Evolutionary conservation across 306 rosid species (phyloP), one percentile per base, ranked within the genome.

Genomic region (Inga oerstediana): DNA sequence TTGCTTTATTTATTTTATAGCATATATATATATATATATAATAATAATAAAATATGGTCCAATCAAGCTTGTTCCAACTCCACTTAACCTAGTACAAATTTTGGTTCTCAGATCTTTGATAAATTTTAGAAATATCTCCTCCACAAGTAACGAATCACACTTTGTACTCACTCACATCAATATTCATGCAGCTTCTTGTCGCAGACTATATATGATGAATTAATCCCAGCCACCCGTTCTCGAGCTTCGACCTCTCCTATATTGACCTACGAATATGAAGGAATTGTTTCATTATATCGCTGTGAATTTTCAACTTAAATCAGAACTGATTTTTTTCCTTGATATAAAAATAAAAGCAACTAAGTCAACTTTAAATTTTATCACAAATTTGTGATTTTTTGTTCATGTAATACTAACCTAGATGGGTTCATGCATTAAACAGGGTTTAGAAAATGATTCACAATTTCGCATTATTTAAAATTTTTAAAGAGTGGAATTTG

Each of bases 201-300:
- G 14, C 41, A 8, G 15, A 14, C 77, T 48, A 46, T n/a, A 14
- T 2, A 54, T 20, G 8, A 58, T 46, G 27, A 39, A 22, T 49
- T 15, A 74, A 48, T 48, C 62, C 19, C 44, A 74, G 64, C 64
- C 77, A 74, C 77, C 4, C 77, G 8, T 73, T 74, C 13, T 73
- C 7, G 56, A 9, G 67, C 10, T 52, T 16, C 59, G 59, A 52
- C 59, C 20, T 8, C 48, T 39, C 43, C 1, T 39, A 39, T 39
- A 5, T 37, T 5, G 43, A 6, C 4, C 43, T 39, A 0, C 43
- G 43, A 39, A 45, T 45, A 2, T 45, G 48, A 11, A 45, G 14
- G 58, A 51, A 51, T 16, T 16, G 17, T 51, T 51, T n/a, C 65
- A 58, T n/a, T 58, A 58, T n/a, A n/a, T 22, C 34, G 1, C 30